Evolutionary conservation across 345 rosid genomes (phyloP), one percentile per base, ranked within the genome.

Genomic region (Aurinia saxatilis): DNA sequence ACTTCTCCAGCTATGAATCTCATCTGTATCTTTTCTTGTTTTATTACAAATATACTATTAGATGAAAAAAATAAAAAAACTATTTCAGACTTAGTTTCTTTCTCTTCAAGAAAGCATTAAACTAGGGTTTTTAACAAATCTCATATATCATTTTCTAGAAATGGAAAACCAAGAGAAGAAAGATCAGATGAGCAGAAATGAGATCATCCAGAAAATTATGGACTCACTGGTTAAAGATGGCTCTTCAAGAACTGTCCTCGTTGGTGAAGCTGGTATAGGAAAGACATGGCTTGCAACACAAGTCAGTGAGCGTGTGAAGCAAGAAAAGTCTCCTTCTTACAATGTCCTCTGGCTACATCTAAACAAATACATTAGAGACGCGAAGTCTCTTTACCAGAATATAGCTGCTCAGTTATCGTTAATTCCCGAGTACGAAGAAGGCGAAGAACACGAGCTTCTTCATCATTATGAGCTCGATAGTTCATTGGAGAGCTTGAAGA

Each of bases 351-450:
- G 75, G 75, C 65, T 71, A 65, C 50, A 64, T 57, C 56, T 71
- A 5, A 71, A 65, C 71, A 56, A 10, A 29, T 47, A 6, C 29
- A 57, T 37, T 33, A 15, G 47, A 14, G 34, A 29, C 3, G n/a
- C 38, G 18, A 10, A 2, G 27, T 52, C 72, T 6, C 58, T 82
- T 12, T 45, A 18, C 60, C 60, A 71, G 53, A 64, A 30, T 50
- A 63, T 85, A 36, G 77, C 67, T 12, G 11, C 46, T n/a, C 83
- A 85, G 52, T 58, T 78, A 30, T 74, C 78, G 1, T 36, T 66
- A 7, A 39, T 63, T 29, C 15, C 46, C 60, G 19, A 17, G 39
- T 46, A 46, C 7, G 79, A 80, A 42, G 77, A 75, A 55, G 70
- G 71, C 55, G 78, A 45, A 21, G 57, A n/a, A 3, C 74, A 16